Percentiles rank a stretch among this genome's conserved stretches.
Evolutionary conservation across 257 asterid genomes (phyloP).

Genomic region (Paulownia fortunei): DNA sequence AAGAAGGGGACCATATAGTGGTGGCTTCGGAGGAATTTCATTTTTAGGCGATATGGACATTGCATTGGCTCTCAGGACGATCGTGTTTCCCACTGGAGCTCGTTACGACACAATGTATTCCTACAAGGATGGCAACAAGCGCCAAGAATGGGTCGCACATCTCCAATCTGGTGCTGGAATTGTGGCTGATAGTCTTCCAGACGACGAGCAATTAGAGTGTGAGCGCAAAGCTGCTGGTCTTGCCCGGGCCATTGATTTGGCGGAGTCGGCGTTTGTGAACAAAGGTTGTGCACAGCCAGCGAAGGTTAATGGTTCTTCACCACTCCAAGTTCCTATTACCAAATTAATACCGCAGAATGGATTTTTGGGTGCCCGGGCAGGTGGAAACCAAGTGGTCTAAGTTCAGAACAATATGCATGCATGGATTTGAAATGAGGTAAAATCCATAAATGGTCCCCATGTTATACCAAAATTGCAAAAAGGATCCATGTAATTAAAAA

Average conservation of each 20-base stretch:
- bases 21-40: constrained; percentile 92
- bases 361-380: constrained; percentile 29
- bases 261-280: constrained; percentile 73
- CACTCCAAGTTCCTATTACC: constrained; percentile 9
- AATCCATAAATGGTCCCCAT: background rate
- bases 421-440: background rate
- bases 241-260: constrained; percentile 79
- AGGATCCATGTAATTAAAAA: background rate
- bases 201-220: constrained; percentile 82
- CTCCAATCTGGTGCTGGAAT: constrained; percentile 94
- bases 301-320: constrained; percentile 1
- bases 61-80: constrained; percentile 74
- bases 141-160: constrained; percentile 89
- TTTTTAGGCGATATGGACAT: constrained; percentile 85
- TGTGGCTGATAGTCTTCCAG: constrained; percentile 81
- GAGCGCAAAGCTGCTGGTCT: constrained; percentile 79
- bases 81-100: constrained; percentile 63
- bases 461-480: background rate
- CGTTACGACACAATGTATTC: constrained; percentile 73
- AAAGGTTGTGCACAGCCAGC: constrained; percentile 7
- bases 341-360: constrained; percentile 32
- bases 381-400: background rate
- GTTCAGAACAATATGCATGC: background rate
- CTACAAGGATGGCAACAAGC: constrained; percentile 49
- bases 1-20: constrained; percentile 88